Evolutionary conservation across 2,329 filamentous ascomycete species (phyloP), one percentile per base, ranked within the genome.

Genomic region (Penicillium sp.): DNA sequence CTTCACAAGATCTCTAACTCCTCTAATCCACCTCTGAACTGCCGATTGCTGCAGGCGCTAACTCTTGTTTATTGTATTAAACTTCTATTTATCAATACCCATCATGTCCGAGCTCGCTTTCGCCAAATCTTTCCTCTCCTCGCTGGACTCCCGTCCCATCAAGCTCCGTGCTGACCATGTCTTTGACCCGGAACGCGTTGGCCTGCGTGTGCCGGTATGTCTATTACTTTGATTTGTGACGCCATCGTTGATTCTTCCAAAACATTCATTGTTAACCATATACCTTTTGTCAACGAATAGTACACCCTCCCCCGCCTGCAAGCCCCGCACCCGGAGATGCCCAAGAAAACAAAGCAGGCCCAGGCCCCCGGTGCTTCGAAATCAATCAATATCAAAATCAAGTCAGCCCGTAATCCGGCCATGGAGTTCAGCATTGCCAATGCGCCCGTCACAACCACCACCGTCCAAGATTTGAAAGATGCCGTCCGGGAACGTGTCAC

Each of bases 81-180:
- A 14, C 8, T n/a, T 7, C 25, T 2, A 30, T 28, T 6, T 3
- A 48, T n/a, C 10, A 8, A 14, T 22, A 35, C 65, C 33, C 65
- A 75, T 62, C 67, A 93, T 93, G 90, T 84, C 89, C n/a, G 93
- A 97, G 84, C 79, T 93, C 62, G 81, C 87, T 54, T 98, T 97
- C 77, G 90, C 92, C 69, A 92, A 90, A 78, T 84, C 87, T 35
- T 97, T 96, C 78, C 87, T 99, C 68, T 82, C 88, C 55, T 85
- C 87, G 25, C 86, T 98, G 64, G 92, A 96, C 78, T 85, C 87
- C 62, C 88, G 89, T 53, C 90, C 93, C 7, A 78, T 88, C 70
- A 96, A 93, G 82, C 85, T 98, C 65, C 87, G 89, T n/a, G 83
- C 91, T 66, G 92, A 98, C 77, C 90, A 97, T 86, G 88, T 96